Conservation (phyloP, 2,329 filamentous ascomycete genomes). For the Lachnellula subtilissima region DNA sequence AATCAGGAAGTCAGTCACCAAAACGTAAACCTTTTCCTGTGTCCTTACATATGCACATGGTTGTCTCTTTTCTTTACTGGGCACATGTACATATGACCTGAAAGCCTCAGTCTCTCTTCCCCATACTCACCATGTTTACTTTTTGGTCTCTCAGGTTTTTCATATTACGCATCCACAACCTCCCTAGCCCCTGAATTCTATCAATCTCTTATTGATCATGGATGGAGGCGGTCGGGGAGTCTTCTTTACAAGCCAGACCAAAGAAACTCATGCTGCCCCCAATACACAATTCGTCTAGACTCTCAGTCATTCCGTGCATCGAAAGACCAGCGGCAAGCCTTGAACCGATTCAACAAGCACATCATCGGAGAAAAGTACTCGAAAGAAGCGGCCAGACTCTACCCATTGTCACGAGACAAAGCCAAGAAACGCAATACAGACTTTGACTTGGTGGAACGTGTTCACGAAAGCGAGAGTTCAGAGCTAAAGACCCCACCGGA, state of each 20-base stretch:
- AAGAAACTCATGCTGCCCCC: conserved; percentile 79
- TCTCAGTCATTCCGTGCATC: conserved; percentile 59
- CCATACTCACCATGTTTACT: conserved; percentile 14
- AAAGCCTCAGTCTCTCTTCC: background rate
- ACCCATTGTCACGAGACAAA: conserved; percentile 64
- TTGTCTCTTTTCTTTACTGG: background rate
- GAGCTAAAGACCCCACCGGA: conserved; percentile 48
- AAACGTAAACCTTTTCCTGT: conserved; percentile 19
- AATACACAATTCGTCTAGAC: conserved; percentile 78
- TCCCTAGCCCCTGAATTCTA: conserved; percentile 63
- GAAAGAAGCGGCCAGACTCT: conserved; percentile 56
- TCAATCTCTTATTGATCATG: conserved; percentile 66
- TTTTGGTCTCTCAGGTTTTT: conserved; percentile 51
- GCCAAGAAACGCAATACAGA: conserved; percentile 58
- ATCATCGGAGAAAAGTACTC: conserved; percentile 65
- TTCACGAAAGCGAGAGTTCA: conserved; percentile 62
- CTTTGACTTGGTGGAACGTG: conserved; percentile 61
- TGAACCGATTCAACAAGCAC: conserved; percentile 72
- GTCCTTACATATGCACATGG: conserved; percentile 1
- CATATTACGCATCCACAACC: conserved; percentile 63
- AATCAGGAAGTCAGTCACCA: conserved; percentile 28
- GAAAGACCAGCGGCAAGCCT: conserved; percentile 67
- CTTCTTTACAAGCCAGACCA: conserved; percentile 77
- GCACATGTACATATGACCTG: conserved; percentile 7
- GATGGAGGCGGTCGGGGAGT: conserved; percentile 69